Conservation (phyloP, 225 moss, liverwort and hornwort species). For the Climacium dendroides region DNA sequence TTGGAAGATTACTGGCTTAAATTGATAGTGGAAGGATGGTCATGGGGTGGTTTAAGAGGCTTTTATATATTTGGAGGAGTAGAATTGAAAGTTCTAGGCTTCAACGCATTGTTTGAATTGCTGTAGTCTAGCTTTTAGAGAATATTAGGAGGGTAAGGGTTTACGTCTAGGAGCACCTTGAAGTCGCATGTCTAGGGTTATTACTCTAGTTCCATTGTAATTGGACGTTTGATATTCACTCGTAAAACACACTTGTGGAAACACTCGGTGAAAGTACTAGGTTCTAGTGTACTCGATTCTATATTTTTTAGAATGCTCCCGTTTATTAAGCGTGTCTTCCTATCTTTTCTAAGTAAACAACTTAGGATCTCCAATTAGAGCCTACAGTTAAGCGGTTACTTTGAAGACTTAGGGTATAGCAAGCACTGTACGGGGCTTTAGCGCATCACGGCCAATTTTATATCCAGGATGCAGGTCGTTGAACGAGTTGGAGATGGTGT, state of each 20-base stretch:
- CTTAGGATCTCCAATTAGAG: background rate
- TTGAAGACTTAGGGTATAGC: background rate
- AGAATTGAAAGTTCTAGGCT: background rate
- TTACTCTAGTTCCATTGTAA: background rate
- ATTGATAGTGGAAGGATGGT: background rate
- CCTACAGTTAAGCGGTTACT: background rate
- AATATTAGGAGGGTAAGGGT: background rate
- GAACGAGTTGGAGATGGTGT: constrained; percentile 3
- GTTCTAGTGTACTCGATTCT: background rate
- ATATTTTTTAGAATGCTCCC: background rate
- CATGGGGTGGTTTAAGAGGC: background rate
- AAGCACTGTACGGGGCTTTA: constrained; percentile 3
- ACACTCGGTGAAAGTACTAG: background rate
- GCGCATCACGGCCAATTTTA: background rate
- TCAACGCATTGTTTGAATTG: background rate
- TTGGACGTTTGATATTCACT: background rate
- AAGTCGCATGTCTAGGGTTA: background rate
- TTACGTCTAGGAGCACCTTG: background rate
- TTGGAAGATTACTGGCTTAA: background rate
- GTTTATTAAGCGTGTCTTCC: background rate
- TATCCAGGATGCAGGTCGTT: constrained; percentile 3
- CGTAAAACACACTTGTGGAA: background rate
- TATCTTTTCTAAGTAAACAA: background rate
- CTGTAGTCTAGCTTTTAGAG: background rate
- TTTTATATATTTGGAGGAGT: background rate